Base-by-base conservation (phyloP, 257 asterid species). In the Scutellaria minor region DNA sequence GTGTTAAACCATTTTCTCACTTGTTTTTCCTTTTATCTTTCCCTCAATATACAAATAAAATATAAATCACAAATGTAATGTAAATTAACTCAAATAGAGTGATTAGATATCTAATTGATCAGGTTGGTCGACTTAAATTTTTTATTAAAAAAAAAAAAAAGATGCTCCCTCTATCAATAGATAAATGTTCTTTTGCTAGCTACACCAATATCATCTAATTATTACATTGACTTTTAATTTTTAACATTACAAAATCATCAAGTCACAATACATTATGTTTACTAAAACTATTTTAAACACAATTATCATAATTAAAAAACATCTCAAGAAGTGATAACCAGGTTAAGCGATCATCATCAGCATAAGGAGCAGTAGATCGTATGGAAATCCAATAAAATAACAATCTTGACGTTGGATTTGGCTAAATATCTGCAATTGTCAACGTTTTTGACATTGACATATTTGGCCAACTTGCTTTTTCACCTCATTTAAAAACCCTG, bases 371-470 rank as follows among this genome's bases (percentile, higher is more conserved):
- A 39, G 60, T 45, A 6, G 52, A 74, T 46, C 61, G 20, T 61
- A 52, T 46, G 40, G 9, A 60, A 46, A 73, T 54, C 64, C n/a
- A 44, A 22, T 72, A 48, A 15, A 31, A 13, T 76, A 74, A 50
- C 12, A 82, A 73, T 76, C 79, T 72, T 74, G 83, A 80, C 78
- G 75, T 86, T 55, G 80, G 86, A 79, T 72, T 72, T 55, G 9
- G 37, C 37, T 31, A 67, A 41, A 40, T 75, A 75, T 71, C 47
- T 40, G 5, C 48, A 55, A 71, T 51, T 86, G 97, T 85, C 96
- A 88, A 85, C 89, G 76, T 51, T 72, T 71, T 27, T 61, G 77
- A 79, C 73, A 64, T 51, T 0, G 80, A 83, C 77, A 68, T 45
- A 70, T 24, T 78, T 44, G 9, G 76, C 75, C 70, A 60, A 66